Percentiles rank a stretch among this genome's conserved stretches.
These are phyloP conservation scores for Lachnum nothofagi DNA, from an alignment of 2,329 filamentous ascomycete species.

Conservation along the genomic window DNA sequence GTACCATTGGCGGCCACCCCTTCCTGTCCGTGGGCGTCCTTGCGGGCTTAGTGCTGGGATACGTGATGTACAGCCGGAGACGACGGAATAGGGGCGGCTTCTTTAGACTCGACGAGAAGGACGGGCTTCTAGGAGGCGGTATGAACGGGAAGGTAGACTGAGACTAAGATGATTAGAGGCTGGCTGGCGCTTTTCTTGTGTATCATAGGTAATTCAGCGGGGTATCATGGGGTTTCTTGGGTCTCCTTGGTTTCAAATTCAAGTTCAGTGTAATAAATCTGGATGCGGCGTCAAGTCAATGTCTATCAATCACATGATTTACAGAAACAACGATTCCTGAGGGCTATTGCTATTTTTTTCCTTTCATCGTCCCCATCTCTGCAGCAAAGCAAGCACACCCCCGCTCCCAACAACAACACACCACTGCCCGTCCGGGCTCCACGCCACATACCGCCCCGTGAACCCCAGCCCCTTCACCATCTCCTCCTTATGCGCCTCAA, in stretches of 20 bases:
- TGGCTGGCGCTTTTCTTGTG: constrained; percentile 7
- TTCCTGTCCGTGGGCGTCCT: constrained; percentile 54
- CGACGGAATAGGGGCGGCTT: constrained; percentile 51
- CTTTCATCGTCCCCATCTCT: constrained; percentile 13
- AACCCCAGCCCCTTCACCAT: constrained; percentile 19
- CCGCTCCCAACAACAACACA: constrained; percentile 30
- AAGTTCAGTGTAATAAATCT: constrained; percentile 12
- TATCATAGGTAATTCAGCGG: constrained; percentile 11
- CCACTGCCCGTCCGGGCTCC: constrained; percentile 30
- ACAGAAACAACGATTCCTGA: too few species aligned
- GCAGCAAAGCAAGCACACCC: constrained; percentile 24
- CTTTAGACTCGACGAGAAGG: constrained; percentile 62
- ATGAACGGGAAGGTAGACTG: constrained; percentile 49
- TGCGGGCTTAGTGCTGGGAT: constrained; percentile 50
- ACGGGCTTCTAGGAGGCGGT: constrained; percentile 57
- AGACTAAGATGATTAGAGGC: constrained; percentile 8
- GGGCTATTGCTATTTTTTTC: background rate
- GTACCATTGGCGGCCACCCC: constrained; percentile 54
- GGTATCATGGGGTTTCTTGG: constrained; percentile 7
- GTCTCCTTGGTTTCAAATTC: constrained; percentile 10
- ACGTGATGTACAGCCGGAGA: constrained; percentile 49
- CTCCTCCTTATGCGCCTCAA: constrained; percentile 25
- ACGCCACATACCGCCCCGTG: constrained; percentile 27
- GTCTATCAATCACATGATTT: too few species aligned
- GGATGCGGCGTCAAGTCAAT: too few species aligned